Base-by-base conservation (phyloP, 371 early-diverging fungal species). In the Phascolomyces articulosus region DNA sequence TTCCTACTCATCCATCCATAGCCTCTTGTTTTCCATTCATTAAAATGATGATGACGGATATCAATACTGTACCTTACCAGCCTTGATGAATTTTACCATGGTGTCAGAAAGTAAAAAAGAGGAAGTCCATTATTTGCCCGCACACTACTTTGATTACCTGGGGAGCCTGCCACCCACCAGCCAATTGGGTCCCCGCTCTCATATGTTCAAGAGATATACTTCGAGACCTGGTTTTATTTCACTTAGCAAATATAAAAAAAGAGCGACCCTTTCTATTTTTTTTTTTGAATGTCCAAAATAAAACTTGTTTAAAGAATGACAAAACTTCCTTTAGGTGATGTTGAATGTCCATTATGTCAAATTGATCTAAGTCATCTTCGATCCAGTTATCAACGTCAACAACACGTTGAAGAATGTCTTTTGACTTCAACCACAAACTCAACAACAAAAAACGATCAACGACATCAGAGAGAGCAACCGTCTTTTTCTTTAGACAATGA, bases 51-150 rank as follows among this genome's bases (percentile, higher is more conserved):
- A 9, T 44, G 44, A 18, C 16, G 38, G 6, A 13, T 13, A 38
- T 44, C 16, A 29, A 28, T 11, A 31, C 23, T 60, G 18, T 75
- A 82, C 83, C 83, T 87, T 90, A 71, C 88, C 88, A 76, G 82
- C 83, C 85, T 91, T 90, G 68, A 91, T 79, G 89, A 91, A 90
- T 79, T 89, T 90, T 83, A 88, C 90, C 90, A 90, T 90, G 40
- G 60, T 78, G 68, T 69, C 70, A 64, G 64, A 68, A 70, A 75
- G 69, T 73, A 70, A 69, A 58, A 66, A 62, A 60, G 67, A 61
- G 67, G 51, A 62, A 40, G 63, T 41, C 44, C 44, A 44, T 16
- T 44, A 44, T 44, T 44, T 44, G 18, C 44, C 15, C 15, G 44
- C 8, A 15, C 15, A 44, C 44, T 18, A n/a, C 44, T 44, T 44